Percentiles rank a stretch among this genome's conserved stretches.
Evolutionary conservation across 1,139 yeast genomes (phyloP).

Genomic region (Kodamaea derodonti): DNA sequence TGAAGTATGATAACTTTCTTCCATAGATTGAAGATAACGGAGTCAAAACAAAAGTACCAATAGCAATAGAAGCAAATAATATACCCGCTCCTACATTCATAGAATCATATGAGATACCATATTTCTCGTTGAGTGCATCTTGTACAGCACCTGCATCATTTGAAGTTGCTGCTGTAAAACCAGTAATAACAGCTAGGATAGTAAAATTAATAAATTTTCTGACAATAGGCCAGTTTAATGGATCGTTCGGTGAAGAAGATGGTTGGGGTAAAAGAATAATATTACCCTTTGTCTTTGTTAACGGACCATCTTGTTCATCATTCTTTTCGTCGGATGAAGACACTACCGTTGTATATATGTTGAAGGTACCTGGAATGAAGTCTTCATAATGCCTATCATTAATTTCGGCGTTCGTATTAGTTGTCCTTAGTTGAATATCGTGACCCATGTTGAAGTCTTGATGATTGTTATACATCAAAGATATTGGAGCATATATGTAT

Average conservation of each 20-base stretch:
- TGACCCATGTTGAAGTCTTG: slow-evolving; percentile 3
- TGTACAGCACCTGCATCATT: slow-evolving; percentile 37
- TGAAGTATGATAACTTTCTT: slow-evolving; percentile 26
- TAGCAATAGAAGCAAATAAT: slow-evolving; percentile 29
- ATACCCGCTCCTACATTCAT: slow-evolving; percentile 40
- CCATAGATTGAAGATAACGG: slow-evolving; percentile 34
- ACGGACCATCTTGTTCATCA: slow-evolving; percentile 7
- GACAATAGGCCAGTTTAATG: slow-evolving; percentile 43
- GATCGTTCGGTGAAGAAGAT: slow-evolving; percentile 55
- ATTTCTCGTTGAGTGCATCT: slow-evolving; percentile 27
- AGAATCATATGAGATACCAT: slow-evolving; percentile 31
- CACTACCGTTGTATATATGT: slow-evolving; percentile 17
- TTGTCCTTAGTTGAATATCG: slow-evolving; percentile 6
- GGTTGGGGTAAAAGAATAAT: slow-evolving; percentile 56
- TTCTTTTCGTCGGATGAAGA: slow-evolving; percentile 5
- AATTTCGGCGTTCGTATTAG: slow-evolving; percentile 12
- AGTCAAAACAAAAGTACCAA: slow-evolving; percentile 29
- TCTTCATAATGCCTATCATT: slow-evolving; percentile 15
- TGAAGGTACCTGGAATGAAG: slow-evolving; percentile 24
- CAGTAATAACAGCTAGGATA: slow-evolving; percentile 25
- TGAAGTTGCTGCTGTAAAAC: slow-evolving; percentile 33
- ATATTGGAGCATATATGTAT: too few species aligned
- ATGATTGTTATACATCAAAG: too few species aligned
- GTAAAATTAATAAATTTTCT: slow-evolving; percentile 22
- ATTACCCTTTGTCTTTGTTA: slow-evolving; percentile 12